These are phyloP conservation scores for Verbascum thapsus DNA, from an alignment of 257 asterid genomes.

Conservation along the genomic window DNA sequence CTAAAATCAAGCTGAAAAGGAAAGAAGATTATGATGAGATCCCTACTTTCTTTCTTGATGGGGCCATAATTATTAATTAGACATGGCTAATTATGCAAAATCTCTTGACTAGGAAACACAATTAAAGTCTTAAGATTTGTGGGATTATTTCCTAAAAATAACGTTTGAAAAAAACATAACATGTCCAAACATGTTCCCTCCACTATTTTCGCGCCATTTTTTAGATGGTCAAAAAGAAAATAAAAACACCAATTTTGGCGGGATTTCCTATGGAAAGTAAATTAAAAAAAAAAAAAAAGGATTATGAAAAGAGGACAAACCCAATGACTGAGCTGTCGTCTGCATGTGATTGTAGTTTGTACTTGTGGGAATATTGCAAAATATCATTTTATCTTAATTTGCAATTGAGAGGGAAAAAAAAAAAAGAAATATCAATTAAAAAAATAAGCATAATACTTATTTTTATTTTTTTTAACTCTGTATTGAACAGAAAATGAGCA, in stretches of 20 bases:
- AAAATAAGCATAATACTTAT: no score
- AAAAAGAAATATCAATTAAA: no score
- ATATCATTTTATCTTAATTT: no score
- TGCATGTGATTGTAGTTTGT: no score
- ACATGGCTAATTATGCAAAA: constrained; percentile 22
- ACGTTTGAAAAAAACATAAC: constrained; percentile 4
- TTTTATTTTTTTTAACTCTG: no score
- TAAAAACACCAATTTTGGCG: constrained; percentile 18
- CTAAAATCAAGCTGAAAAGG: background rate
- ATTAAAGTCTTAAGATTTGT: constrained; percentile 29
- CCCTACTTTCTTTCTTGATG: background rate
- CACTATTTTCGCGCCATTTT: constrained; percentile 28
- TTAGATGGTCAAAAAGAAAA: constrained; percentile 19
- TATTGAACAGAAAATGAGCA: no score
- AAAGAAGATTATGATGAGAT: background rate
- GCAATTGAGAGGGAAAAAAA: no score
- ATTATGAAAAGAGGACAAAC: no score
- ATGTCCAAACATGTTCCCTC: constrained; percentile 27
- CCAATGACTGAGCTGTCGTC: no score
- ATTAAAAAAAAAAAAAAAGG: no score
- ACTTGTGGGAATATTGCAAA: no score
- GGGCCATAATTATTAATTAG: background rate
- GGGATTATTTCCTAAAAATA: background rate
- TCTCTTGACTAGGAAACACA: constrained; percentile 15
- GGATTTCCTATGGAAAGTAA: constrained; percentile 19